Evolutionary conservation across 2,329 filamentous ascomycete genomes (phyloP).

Genomic region (Fusarium graminum): DNA sequence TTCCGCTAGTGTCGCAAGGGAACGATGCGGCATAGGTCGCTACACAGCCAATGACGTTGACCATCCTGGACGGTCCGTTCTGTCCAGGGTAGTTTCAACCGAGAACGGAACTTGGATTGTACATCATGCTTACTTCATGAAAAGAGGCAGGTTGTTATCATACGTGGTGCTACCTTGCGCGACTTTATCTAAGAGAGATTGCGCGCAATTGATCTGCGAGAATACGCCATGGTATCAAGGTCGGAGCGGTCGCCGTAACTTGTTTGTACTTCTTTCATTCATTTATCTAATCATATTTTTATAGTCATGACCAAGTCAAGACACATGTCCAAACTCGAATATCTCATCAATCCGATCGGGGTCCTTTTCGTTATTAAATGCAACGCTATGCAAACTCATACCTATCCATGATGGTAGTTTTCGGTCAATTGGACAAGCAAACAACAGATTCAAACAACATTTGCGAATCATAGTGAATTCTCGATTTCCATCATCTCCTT

Average conservation of each 20-base stretch:
- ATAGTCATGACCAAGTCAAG: conserved; percentile 18
- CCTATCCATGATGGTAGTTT: conserved; percentile 2
- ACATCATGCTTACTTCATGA: neutral
- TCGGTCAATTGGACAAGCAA: conserved; percentile 5
- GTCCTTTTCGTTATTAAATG: conserved; percentile 36
- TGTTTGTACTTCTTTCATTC: conserved; percentile 21
- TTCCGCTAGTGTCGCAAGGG: conserved; percentile 9
- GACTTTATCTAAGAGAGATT: neutral
- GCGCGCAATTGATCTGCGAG: neutral
- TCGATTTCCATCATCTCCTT: conserved; percentile 76
- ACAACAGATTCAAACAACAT: conserved; percentile 1
- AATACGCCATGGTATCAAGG: neutral
- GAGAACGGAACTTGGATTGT: conserved; percentile 11
- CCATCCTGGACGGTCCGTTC: neutral
- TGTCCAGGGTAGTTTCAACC: conserved; percentile 18
- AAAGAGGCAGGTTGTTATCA: neutral
- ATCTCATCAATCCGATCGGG: conserved; percentile 5
- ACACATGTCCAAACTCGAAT: neutral
- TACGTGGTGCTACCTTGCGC: neutral
- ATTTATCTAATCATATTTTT: conserved; percentile 33
- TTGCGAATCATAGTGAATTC: conserved; percentile 59
- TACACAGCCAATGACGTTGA: conserved; percentile 32
- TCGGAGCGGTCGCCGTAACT: neutral
- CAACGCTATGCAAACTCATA: conserved; percentile 44
- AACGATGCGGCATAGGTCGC: conserved; percentile 8